A percentile compares a stretch with the other conserved stretches of the same genome.
Evolutionary conservation across 805 yeast species (phyloP).

Genomic region (Isabelozyma rhagii): DNA sequence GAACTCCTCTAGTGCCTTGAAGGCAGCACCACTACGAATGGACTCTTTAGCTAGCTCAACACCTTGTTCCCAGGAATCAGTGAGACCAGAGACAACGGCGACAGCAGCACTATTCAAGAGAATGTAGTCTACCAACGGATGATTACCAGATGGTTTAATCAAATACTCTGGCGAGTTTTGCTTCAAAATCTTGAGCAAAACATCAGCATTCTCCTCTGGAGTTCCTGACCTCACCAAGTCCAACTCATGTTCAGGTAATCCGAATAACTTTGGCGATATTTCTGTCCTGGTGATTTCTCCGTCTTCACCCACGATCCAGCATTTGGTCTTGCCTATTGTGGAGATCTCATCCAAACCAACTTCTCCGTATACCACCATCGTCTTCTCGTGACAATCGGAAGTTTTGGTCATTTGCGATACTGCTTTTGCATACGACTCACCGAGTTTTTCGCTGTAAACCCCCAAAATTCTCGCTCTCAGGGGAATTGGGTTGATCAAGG

Average conservation of each 20-base stretch:
- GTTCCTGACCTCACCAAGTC: slow-evolving; percentile 76
- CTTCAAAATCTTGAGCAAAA: slow-evolving; percentile 44
- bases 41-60: slow-evolving; percentile 68
- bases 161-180: slow-evolving; percentile 46
- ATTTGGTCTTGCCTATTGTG: slow-evolving; percentile 76
- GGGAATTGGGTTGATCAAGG: slow-evolving; percentile 88
- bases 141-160: slow-evolving; percentile 34
- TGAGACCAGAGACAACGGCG: slow-evolving; percentile 71
- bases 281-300: slow-evolving; percentile 42
- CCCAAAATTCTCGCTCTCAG: slow-evolving; percentile 80
- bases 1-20: slow-evolving; percentile 54
- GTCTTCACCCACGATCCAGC: slow-evolving; percentile 63
- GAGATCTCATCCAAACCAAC: slow-evolving; percentile 92
- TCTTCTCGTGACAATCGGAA: slow-evolving; percentile 45
- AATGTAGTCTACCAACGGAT: slow-evolving; percentile 85
- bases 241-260: slow-evolving; percentile 69
- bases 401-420: slow-evolving; percentile 58
- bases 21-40: slow-evolving; percentile 67
- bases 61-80: slow-evolving; percentile 72
- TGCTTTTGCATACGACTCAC: slow-evolving; percentile 81
- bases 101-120: slow-evolving; percentile 84
- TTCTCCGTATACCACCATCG: slow-evolving; percentile 91
- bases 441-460: slow-evolving; percentile 76
- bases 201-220: slow-evolving; percentile 76
- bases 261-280: slow-evolving; percentile 75